Evolutionary conservation across 2,329 filamentous ascomycete genomes (phyloP).

Genomic region (Tolypocladium ophioglossoides): DNA sequence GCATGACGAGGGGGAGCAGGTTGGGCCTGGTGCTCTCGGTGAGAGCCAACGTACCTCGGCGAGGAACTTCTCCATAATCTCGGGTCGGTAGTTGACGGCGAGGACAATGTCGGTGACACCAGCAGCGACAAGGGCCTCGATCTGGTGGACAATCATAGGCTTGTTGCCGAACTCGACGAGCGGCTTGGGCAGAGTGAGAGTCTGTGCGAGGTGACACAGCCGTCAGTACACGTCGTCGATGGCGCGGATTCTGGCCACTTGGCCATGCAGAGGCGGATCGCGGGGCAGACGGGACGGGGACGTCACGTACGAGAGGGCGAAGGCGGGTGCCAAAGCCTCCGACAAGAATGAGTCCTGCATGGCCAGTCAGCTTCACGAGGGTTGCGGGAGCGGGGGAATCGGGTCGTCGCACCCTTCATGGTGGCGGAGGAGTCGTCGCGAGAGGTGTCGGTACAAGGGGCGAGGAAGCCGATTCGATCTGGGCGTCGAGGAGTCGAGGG

Average conservation of each 20-base stretch:
- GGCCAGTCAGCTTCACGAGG: slow-evolving; percentile 9
- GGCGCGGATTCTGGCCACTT: neutral
- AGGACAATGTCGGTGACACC: slow-evolving; percentile 97
- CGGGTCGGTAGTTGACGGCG: slow-evolving; percentile 96
- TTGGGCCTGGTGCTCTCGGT: neutral
- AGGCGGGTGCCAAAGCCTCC: slow-evolving; percentile 98
- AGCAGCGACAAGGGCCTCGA: slow-evolving; percentile 84
- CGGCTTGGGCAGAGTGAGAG: slow-evolving; percentile 91
- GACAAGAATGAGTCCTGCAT: slow-evolving; percentile 88
- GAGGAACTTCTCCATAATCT: slow-evolving; percentile 91
- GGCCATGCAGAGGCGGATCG: neutral
- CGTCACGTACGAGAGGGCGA: slow-evolving; percentile 66
- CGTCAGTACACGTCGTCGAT: slow-evolving; percentile 11
- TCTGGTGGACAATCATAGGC: slow-evolving; percentile 98
- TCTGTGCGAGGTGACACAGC: slow-evolving; percentile 40
- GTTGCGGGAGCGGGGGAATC: neutral
- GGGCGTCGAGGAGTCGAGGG: neutral
- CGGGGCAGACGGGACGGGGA: neutral
- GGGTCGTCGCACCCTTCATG: neutral
- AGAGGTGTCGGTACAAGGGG: neutral
- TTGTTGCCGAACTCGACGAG: slow-evolving; percentile 98
- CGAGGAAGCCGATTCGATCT: neutral
- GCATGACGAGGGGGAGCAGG: neutral
- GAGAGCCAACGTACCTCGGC: slow-evolving; percentile 54
- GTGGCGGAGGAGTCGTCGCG: neutral